Conservation (phyloP, 2,329 filamentous ascomycete genomes). For the Periconia macrospinosa region DNA sequence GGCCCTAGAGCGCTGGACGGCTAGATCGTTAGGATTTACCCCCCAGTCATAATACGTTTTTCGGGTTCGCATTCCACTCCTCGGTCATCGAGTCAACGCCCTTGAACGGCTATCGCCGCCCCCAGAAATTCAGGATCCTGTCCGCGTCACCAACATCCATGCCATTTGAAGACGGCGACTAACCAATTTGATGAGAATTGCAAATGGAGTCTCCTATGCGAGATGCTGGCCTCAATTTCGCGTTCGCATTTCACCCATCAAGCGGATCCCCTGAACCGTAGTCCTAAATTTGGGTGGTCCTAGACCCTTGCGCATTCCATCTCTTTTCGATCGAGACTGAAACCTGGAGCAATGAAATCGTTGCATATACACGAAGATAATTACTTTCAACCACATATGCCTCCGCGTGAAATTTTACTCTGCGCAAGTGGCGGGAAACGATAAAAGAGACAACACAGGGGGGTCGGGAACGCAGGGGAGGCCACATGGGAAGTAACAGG, state of each 20-base stretch:
- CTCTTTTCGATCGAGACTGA: too few relatives aligned
- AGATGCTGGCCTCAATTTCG: background rate
- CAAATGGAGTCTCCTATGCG: too few relatives aligned
- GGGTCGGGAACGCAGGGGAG: background rate
- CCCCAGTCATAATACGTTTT: background rate
- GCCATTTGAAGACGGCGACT: background rate
- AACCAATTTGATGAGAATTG: too few relatives aligned
- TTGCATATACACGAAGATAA: background rate
- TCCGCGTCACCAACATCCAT: background rate
- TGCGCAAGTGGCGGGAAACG: background rate
- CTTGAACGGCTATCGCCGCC: background rate
- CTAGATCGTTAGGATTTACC: too few relatives aligned
- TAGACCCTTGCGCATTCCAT: too few relatives aligned
- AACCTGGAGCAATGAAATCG: too few relatives aligned
- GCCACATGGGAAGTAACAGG: slow-evolving; percentile 6
- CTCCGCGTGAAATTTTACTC: too few relatives aligned
- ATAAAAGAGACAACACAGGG: background rate
- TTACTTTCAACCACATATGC: too few relatives aligned
- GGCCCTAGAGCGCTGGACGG: too few relatives aligned
- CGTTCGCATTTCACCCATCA: background rate
- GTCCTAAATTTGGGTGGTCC: background rate
- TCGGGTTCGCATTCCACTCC: background rate
- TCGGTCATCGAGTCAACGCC: background rate
- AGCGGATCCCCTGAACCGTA: background rate
- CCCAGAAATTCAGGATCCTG: background rate